Evolutionary conservation across 1,139 yeast species (phyloP).

Genomic region (Groenewaldozyma auringiensis): DNA sequence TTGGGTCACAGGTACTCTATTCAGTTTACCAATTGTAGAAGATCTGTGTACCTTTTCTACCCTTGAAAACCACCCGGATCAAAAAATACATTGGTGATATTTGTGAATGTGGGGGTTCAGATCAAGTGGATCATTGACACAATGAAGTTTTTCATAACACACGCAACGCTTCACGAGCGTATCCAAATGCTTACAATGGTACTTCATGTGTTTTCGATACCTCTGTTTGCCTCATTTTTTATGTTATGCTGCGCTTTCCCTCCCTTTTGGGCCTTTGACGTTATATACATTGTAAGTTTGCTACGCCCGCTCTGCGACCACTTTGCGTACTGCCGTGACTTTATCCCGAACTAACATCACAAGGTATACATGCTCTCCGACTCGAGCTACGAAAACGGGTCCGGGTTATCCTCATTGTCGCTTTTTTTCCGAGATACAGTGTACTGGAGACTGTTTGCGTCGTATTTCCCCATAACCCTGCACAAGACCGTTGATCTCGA

Average conservation of each 20-base stretch:
- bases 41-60: no score
- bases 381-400: constrained; percentile 69
- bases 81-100: no score
- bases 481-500: constrained; percentile 63
- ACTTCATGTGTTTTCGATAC: constrained; percentile 71
- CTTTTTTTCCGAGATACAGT: constrained; percentile 48
- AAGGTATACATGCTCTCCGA: constrained; percentile 52
- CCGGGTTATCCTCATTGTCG: constrained; percentile 50
- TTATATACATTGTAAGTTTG: constrained; percentile 32
- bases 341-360: constrained; percentile 23
- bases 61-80: no score
- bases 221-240: constrained; percentile 48
- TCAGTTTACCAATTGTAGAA: no score
- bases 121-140: no score
- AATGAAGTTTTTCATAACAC: background rate
- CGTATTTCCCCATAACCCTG: constrained; percentile 73
- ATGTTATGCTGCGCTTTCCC: constrained; percentile 58
- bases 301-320: background rate
- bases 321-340: background rate
- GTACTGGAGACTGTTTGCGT: constrained; percentile 68
- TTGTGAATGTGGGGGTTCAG: no score
- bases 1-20: no score
- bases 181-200: constrained; percentile 40
- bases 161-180: background rate
- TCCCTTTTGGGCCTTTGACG: constrained; percentile 55